Conservation (phyloP, 805 yeast species). For the Suhomyces canberraensis region DNA sequence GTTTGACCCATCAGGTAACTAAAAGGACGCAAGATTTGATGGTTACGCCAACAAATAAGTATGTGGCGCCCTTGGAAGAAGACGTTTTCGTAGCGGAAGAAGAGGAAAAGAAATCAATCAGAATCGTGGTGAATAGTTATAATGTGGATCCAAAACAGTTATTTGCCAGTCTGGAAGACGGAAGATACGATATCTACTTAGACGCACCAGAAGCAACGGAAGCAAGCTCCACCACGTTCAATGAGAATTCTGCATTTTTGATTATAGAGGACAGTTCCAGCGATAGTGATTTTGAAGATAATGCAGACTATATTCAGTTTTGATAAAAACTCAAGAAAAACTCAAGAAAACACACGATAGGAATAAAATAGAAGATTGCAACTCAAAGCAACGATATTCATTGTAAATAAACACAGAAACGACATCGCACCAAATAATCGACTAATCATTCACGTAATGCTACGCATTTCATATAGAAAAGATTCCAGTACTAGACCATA, state of each 20-base stretch:
- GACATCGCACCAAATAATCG: no score
- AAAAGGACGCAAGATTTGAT: slow-evolving; percentile 25
- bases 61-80: slow-evolving; percentile 9
- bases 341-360: no score
- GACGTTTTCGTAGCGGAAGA: slow-evolving; percentile 20
- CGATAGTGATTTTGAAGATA: slow-evolving; percentile 17
- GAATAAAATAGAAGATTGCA: background rate
- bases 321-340: slow-evolving; percentile 1
- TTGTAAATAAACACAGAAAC: no score
- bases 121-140: slow-evolving; percentile 25
- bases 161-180: slow-evolving; percentile 15
- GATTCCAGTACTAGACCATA: no score
- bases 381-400: no score
- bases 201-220: slow-evolving; percentile 10
- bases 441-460: no score
- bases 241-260: slow-evolving; percentile 14
- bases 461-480: no score
- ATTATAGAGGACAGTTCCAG: slow-evolving; percentile 14
- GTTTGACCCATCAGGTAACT: slow-evolving; percentile 45
- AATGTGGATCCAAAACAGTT: slow-evolving; percentile 29
- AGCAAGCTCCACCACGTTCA: slow-evolving; percentile 5
- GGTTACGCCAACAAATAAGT: slow-evolving; percentile 15
- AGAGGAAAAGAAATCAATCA: slow-evolving; percentile 6
- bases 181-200: slow-evolving; percentile 24
- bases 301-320: slow-evolving; percentile 22